phyloP scores from a whole-genome alignment of 2,329 filamentous ascomycete genomes.

The Calonectria naviculata region DNA sequence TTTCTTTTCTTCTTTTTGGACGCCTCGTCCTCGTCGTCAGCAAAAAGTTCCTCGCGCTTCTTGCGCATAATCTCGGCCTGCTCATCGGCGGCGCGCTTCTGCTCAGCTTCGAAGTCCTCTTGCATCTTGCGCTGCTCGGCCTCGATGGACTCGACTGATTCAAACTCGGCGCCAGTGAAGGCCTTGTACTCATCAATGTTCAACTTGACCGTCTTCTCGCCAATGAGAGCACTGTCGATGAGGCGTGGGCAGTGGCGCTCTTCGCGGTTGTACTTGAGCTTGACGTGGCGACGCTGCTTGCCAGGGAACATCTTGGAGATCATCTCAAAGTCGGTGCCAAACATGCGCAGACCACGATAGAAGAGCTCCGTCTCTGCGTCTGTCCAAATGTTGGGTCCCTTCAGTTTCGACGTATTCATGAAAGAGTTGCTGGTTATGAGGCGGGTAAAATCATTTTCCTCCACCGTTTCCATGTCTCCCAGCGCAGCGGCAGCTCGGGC shows the following conservation, averaged over 20 bases:
- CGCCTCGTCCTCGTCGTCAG: constrained; percentile 48
- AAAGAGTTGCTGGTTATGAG: constrained; percentile 77
- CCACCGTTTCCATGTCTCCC: constrained; percentile 69
- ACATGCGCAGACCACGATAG: constrained; percentile 79
- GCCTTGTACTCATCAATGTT: constrained; percentile 70
- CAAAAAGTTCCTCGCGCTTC: constrained; percentile 62
- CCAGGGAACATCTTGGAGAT: constrained; percentile 81
- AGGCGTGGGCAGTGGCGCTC: constrained; percentile 73
- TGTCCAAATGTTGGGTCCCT: constrained; percentile 76
- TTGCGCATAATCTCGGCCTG: constrained; percentile 59
- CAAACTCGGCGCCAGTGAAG: constrained; percentile 64
- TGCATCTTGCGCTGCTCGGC: constrained; percentile 63
- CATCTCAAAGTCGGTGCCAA: constrained; percentile 86
- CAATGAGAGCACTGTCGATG: constrained; percentile 73
- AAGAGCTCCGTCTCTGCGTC: constrained; percentile 79
- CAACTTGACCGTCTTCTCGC: constrained; percentile 67
- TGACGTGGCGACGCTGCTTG: constrained; percentile 78
- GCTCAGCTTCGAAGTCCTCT: constrained; percentile 57
- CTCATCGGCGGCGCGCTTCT: constrained; percentile 56
- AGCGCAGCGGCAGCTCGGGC: constrained; percentile 66
- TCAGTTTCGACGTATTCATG: constrained; percentile 68
- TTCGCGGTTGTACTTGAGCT: constrained; percentile 85
- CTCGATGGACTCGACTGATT: constrained; percentile 65
- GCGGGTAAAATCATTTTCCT: constrained; percentile 83
- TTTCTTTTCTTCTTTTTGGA: constrained; percentile 48